Base-by-base conservation (phyloP, 2,329 filamentous ascomycete species). In the Chrysosporium queenslandicum region DNA sequence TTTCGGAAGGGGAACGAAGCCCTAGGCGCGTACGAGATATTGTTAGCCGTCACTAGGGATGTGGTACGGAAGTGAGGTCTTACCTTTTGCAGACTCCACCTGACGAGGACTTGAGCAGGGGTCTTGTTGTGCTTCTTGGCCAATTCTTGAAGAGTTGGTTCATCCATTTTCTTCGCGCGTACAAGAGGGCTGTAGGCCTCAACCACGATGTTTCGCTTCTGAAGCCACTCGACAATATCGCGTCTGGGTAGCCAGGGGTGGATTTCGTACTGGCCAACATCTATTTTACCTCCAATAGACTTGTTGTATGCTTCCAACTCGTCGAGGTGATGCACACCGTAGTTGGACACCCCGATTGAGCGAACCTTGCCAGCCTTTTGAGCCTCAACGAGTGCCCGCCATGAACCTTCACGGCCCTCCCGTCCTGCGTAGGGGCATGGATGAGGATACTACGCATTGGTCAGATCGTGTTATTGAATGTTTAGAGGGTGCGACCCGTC, bases 211-310 rank as follows among this genome's bases (percentile, higher is more conserved):
- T 75, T 75, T 16, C 80, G 75, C 66, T 82, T 74, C 57, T 75
- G 67, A 60, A 85, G 86, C 88, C 89, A 96, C 43, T 79, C 72
- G 7, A 83, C 81, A 55, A 96, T 87, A 62, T 95, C 88, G 20
- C 76, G 72, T n/a, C 89, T 77, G 7, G 82, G 76, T 39, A 89
- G 80, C 89, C 88, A 96, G 0, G 90, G 90, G 68, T 96, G 90
- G 9, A 96, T 72, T 70, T 96, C 90, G 69, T 85, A 88, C 69
- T 95, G 90, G 37, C 87, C 89, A 34, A 95, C 85, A 55, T 83
- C 85, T 62, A 95, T 77, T 37, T 87, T 73, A 21, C 87, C 87
- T 3, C 77, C 79, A 41, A 58, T 63, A 25, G 59, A 60, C 55
- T 66, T 63, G 53, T 68, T 71, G 53, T 71, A 70, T 46, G 61